Percentiles rank a stretch among this genome's conserved stretches.
These are phyloP conservation scores for Salvia splendens DNA, from an alignment of 257 asterid species.

Conservation along the genomic window DNA sequence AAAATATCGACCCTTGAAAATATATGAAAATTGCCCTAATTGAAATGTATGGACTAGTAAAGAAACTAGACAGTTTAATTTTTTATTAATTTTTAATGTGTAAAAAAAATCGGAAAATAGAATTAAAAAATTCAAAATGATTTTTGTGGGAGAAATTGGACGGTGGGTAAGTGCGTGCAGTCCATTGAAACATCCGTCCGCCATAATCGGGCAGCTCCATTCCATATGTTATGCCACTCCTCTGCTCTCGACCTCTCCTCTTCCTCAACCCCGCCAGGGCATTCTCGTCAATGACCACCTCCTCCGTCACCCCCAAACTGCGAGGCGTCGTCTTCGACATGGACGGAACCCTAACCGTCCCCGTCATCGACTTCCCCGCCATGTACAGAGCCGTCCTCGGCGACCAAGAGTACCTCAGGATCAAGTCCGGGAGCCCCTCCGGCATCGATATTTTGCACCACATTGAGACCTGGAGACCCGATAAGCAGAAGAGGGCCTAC, in stretches of 20 bases:
- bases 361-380: slow-evolving; percentile 83
- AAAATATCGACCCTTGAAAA: no score
- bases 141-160: no score
- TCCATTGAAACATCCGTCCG: not conserved
- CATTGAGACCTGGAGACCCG: slow-evolving; percentile 80
- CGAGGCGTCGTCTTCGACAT: slow-evolving; percentile 94
- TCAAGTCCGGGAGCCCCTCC: slow-evolving; percentile 55
- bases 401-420: slow-evolving; percentile 56
- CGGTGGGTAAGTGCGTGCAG: no score
- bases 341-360: slow-evolving; percentile 97
- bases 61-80: no score
- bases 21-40: no score
- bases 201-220: not conserved
- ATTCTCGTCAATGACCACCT: slow-evolving; percentile 57
- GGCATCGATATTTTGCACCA: slow-evolving; percentile 91
- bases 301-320: slow-evolving; percentile 40
- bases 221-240: slow-evolving; percentile 39
- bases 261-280: slow-evolving; percentile 38
- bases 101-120: no score
- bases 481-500: slow-evolving; percentile 65
- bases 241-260: slow-evolving; percentile 34
- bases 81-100: no score
- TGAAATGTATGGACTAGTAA: no score
- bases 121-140: no score
- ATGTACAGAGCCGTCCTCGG: slow-evolving; percentile 93